A percentile compares a stretch with the other conserved stretches of the same genome.
Evolutionary conservation across 1,139 yeast genomes (phyloP).

Genomic region (Blastobotrys aristatus): DNA sequence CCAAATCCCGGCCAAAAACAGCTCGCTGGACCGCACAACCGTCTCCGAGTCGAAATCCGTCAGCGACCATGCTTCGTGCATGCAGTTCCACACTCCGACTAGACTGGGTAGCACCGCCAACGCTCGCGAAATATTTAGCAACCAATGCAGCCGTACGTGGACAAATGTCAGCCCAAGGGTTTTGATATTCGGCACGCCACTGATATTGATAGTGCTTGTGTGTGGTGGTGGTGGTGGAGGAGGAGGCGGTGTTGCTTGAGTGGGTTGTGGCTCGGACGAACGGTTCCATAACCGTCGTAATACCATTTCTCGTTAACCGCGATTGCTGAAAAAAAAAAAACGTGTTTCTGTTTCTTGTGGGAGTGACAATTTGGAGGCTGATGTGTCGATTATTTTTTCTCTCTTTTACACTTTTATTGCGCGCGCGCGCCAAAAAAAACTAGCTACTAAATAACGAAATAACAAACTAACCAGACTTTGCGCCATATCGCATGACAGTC

Average conservation of each 20-base stretch:
- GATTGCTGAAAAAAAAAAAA: neutral
- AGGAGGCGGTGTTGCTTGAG: too few species aligned
- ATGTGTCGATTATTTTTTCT: too few species aligned
- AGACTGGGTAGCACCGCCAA: constrained; percentile 63
- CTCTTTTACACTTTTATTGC: too few species aligned
- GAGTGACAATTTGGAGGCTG: too few species aligned
- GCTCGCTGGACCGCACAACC: constrained; percentile 36
- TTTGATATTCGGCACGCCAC: constrained; percentile 36
- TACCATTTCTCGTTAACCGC: neutral
- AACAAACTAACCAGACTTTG: constrained; percentile 48
- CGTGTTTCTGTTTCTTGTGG: neutral
- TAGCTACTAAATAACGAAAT: too few species aligned
- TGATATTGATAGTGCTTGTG: constrained; percentile 1
- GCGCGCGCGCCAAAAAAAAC: too few species aligned
- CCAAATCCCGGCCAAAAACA: constrained; percentile 39
- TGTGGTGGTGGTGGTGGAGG: constrained; percentile 4
- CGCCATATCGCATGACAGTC: constrained; percentile 77
- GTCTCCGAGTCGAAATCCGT: constrained; percentile 24
- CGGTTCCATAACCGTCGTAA: constrained; percentile 4
- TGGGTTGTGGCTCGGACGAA: neutral
- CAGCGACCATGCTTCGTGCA: constrained; percentile 43
- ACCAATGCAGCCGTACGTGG: constrained; percentile 70
- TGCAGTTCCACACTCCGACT: constrained; percentile 51
- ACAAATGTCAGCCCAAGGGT: constrained; percentile 59
- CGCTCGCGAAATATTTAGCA: constrained; percentile 48